Conservation (phyloP, 106 monocot genomes). For the Allium cepa region DNA sequence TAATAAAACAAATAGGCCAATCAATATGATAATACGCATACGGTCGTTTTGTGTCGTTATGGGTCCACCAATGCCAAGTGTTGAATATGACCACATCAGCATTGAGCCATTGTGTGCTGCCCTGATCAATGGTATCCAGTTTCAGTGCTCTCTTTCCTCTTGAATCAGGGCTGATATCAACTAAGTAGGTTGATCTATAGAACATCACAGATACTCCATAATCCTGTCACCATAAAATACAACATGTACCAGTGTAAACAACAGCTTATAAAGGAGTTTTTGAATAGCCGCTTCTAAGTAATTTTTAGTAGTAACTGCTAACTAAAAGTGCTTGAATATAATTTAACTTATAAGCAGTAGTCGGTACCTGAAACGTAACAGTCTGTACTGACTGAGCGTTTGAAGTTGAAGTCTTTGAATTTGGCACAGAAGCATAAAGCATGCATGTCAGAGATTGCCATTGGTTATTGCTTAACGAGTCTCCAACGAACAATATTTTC, state of each 20-base stretch:
- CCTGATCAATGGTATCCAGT: constrained; percentile 36
- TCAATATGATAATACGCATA: constrained; percentile 6
- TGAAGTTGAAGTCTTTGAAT: constrained; percentile 15
- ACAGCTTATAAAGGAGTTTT: background rate
- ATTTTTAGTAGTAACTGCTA: background rate
- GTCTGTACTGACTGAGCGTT: constrained; percentile 21
- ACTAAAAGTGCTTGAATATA: no score
- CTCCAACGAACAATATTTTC: constrained; percentile 93
- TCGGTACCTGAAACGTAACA: constrained; percentile 52
- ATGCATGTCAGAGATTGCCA: constrained; percentile 77
- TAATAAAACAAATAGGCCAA: no score
- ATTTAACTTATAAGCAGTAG: no score
- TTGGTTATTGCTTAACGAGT: constrained; percentile 77
- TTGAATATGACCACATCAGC: constrained; percentile 47
- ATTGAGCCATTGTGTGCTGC: constrained; percentile 37
- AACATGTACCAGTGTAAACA: no score
- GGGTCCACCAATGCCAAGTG: constrained; percentile 85
- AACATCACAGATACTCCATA: constrained; percentile 46
- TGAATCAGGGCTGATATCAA: constrained; percentile 34
- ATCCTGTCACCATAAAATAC: constrained; percentile 25
- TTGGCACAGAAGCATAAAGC: constrained; percentile 64
- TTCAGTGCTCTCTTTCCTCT: constrained; percentile 37
- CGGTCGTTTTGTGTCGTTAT: constrained; percentile 51
- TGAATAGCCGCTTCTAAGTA: background rate
- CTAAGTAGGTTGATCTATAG: constrained; percentile 45